These are phyloP conservation scores for Fusarium odoratissimum DNA, from an alignment of 2,329 filamentous ascomycete genomes.

Conservation along the genomic window DNA sequence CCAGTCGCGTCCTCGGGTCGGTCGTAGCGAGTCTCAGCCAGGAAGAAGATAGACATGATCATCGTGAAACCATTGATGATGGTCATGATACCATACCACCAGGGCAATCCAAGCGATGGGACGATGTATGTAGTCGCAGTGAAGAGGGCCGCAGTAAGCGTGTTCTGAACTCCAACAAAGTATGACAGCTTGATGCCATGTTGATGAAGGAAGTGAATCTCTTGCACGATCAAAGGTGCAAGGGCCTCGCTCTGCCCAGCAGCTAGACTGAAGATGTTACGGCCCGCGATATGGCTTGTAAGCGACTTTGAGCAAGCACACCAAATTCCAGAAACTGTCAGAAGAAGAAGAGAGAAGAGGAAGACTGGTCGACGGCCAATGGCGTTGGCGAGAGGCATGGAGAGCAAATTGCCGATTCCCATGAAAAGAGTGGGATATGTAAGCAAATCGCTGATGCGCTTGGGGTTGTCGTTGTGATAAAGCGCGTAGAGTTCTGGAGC, in stretches of 20 bases:
- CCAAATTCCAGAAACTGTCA: not conserved
- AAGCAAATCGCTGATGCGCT: constrained; percentile 1
- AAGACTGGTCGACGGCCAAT: constrained; percentile 7
- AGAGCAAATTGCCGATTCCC: constrained; percentile 3
- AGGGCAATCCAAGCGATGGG: not conserved
- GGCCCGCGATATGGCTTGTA: not conserved
- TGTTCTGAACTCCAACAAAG: constrained; percentile 6
- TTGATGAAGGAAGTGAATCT: constrained; percentile 2
- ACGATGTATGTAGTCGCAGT: constrained; percentile 9
- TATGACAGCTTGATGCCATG: not conserved
- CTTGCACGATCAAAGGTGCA: constrained; percentile 6
- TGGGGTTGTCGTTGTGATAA: constrained; percentile 2
- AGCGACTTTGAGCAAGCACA: constrained; percentile 14
- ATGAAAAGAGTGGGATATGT: constrained; percentile 12
- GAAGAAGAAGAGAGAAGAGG: not conserved
- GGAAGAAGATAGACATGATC: not conserved
- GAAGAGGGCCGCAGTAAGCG: not conserved
- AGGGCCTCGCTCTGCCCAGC: constrained; percentile 12
- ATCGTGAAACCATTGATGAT: not conserved
- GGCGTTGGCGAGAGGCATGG: not conserved
- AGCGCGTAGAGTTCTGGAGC: not conserved
- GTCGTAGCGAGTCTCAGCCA: constrained; percentile 3
- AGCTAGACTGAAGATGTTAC: constrained; percentile 2
- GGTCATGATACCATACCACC: constrained; percentile 21
- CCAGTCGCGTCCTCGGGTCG: constrained; percentile 12